phyloP scores from a whole-genome alignment of 768 basidiomycete genomes.

The Suillus paluster region DNA sequence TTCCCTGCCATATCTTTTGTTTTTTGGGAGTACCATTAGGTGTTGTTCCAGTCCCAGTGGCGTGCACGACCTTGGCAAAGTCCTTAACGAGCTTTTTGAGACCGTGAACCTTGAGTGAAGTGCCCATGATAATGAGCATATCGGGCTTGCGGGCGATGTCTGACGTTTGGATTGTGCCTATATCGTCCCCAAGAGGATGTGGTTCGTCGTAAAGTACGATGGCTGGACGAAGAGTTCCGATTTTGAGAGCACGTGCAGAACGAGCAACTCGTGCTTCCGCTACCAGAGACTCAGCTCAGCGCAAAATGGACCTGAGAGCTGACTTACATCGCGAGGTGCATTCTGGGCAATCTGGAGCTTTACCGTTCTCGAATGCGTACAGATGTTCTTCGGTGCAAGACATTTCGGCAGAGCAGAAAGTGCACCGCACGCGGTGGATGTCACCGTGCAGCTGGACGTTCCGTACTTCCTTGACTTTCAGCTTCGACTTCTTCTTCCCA shows the following conservation, averaged over 20 bases:
- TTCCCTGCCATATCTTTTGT: conserved; percentile 54
- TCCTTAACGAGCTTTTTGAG: conserved; percentile 93
- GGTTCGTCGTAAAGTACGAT: conserved; percentile 96
- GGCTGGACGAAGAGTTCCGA: conserved; percentile 89
- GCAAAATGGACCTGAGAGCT: conserved; percentile 4
- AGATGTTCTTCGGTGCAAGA: conserved; percentile 69
- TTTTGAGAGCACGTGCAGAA: conserved; percentile 74
- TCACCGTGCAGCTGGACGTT: conserved; percentile 96
- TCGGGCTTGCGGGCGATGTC: conserved; percentile 87
- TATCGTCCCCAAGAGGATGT: conserved; percentile 91
- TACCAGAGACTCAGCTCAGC: conserved; percentile 26
- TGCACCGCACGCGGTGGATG: conserved; percentile 89
- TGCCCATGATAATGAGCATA: conserved; percentile 96
- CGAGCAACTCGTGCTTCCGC: conserved; percentile 83
- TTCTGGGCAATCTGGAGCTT: conserved; percentile 85
- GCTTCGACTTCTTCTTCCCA: conserved; percentile 72
- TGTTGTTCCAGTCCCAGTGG: conserved; percentile 37
- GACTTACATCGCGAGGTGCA: conserved; percentile 80
- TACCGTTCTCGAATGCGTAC: conserved; percentile 65
- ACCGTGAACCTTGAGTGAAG: conserved; percentile 95
- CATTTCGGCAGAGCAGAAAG: conserved; percentile 80
- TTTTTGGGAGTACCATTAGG: conserved; percentile 24
- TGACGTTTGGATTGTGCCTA: conserved; percentile 76
- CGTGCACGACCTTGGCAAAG: conserved; percentile 85
- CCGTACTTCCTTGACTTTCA: conserved; percentile 72